Base-by-base conservation (phyloP, 257 asterid genomes). In the Nicotiana tabacum region DNA sequence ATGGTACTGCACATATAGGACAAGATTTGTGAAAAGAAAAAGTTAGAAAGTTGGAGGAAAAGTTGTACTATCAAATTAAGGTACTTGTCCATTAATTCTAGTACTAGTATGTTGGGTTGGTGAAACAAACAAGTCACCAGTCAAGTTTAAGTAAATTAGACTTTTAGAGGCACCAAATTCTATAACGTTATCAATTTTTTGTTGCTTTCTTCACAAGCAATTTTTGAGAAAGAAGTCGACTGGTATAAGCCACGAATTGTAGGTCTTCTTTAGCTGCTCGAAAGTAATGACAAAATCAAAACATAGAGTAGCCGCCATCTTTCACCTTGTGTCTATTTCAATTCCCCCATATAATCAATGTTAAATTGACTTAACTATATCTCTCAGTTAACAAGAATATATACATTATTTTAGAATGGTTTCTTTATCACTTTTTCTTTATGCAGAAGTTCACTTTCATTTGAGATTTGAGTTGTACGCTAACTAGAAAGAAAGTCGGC, bases 101-200 rank as follows among this genome's bases (percentile, higher is more conserved):
- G 78, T 69, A 69, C 78, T 5, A 70, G 78, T 69, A 69, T 9
- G 18, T 69, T 69, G 17, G 53, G 77, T 39, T 69, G n/a, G 78
- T 21, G 35, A 70, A 70, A 70, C 12, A 70, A 43, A 39, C 33
- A 21, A 39, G 11, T 27, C 33, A 39, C 33, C 5, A n/a, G 29
- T 69, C 56, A 48, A 69, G 56, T 69, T 43, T 0, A 21, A 70
- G 33, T 39, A 70, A 39, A n/a, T 11, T 65, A 65, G 78, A 39
- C 17, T 39, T 21, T n/a, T n/a, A 70, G 58, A n/a, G 11, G 2
- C n/a, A 39, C 78, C 78, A n/a, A 70, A 39, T 70, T 70, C 58
- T 4, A 10, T 21, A 69, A 6, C 18, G 4, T 10, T 69, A n/a
- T 12, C 57, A 37, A 39, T 9, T 39, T 69, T 69, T 69, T 17